Percentiles rank a stretch among this genome's conserved stretches.
Evolutionary conservation across 108 stramenopile species (phyloP).

Genomic region (Pseudonitzschia multiseries): DNA sequence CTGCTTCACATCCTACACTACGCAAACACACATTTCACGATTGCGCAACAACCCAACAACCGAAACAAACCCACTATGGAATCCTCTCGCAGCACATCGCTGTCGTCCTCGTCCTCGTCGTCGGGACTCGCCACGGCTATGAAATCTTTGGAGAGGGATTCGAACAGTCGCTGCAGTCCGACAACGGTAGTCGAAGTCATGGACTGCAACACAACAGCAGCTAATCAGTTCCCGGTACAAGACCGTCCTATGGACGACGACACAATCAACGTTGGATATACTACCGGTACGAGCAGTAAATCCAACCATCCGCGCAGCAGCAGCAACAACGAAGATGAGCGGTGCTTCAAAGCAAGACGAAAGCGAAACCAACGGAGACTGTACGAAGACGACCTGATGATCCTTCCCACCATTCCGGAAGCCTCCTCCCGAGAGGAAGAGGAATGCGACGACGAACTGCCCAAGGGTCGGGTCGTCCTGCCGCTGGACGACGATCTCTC

Average conservation of each 20-base stretch:
- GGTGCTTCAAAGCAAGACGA: neutral
- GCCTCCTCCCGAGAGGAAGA: neutral
- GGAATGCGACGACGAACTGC: neutral
- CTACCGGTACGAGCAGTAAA: neutral
- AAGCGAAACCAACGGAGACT: neutral
- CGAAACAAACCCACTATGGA: neutral
- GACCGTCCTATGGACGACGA: neutral
- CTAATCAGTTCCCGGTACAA: neutral
- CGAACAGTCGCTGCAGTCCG: neutral
- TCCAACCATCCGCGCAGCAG: neutral
- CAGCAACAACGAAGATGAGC: neutral
- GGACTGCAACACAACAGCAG: neutral
- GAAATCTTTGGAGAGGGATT: neutral
- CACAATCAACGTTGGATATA: neutral
- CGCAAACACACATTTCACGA: too few species aligned
- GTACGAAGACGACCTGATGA: neutral
- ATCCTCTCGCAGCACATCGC: neutral
- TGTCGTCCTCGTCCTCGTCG: too few species aligned
- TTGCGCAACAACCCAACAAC: too few species aligned
- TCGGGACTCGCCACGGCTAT: neutral
- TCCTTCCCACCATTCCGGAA: constrained; percentile 7
- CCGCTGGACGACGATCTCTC: constrained; percentile 6
- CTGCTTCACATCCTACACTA: too few species aligned
- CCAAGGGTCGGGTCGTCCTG: neutral
- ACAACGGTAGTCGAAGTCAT: neutral